A percentile compares a stretch with the other conserved stretches of the same genome.
Conservation (phyloP, 2,329 filamentous ascomycete genomes). For the Verticillium dahliae region DNA sequence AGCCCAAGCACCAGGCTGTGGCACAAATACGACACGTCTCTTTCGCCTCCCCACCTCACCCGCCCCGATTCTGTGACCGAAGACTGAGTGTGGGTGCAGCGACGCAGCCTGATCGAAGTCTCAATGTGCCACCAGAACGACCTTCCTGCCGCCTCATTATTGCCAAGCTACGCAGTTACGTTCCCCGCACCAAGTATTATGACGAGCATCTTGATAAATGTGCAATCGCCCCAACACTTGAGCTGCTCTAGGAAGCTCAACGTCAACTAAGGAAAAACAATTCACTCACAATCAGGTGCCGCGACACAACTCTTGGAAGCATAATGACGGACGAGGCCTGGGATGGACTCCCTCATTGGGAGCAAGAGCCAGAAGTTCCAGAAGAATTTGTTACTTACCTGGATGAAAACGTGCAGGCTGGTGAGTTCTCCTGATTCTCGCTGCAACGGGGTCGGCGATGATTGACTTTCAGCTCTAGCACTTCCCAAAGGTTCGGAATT, state of each 20-base stretch:
- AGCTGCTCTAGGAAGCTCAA: too few relatives aligned
- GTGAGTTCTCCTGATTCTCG: not conserved
- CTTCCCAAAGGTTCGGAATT: not conserved
- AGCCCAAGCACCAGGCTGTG: not conserved
- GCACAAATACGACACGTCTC: not conserved
- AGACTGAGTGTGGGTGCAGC: not conserved
- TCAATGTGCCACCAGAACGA: too few relatives aligned
- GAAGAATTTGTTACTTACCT: not conserved
- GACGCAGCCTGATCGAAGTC: too few relatives aligned
- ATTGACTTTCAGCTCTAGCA: not conserved
- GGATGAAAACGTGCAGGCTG: not conserved
- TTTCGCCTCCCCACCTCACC: not conserved
- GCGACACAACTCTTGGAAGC: too few relatives aligned
- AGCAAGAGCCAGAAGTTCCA: not conserved
- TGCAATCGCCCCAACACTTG: not conserved
- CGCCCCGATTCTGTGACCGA: not conserved
- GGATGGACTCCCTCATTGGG: not conserved
- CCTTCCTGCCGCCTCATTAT: too few relatives aligned
- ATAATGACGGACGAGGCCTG: not conserved
- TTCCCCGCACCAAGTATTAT: not conserved
- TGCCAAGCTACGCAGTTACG: not conserved
- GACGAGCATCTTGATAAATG: not conserved
- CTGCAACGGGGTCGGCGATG: too few relatives aligned
- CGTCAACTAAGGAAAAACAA: too few relatives aligned
- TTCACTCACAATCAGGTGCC: too few relatives aligned